These are phyloP conservation scores for Sherardia arvensis DNA, from an alignment of 257 asterid species.

Conservation along the genomic window DNA sequence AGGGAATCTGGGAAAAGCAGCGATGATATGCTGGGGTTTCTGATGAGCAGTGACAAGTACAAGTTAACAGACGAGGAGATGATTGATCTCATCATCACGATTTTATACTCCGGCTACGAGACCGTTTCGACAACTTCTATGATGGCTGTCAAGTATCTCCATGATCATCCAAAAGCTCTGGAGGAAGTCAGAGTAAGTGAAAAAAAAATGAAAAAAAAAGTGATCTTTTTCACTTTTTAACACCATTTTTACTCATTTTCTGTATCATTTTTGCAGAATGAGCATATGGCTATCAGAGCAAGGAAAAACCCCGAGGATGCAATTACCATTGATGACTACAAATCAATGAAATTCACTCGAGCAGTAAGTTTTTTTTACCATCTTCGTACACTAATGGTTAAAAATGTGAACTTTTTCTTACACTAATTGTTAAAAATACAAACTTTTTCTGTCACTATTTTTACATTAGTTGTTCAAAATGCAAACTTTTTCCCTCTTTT, in stretches of 20 bases:
- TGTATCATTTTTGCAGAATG: conserved; percentile 17
- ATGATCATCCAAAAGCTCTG: conserved; percentile 62
- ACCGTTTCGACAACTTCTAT: conserved; percentile 75
- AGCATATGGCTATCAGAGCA: conserved; percentile 74
- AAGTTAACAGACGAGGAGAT: conserved; percentile 55
- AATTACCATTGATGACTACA: conserved; percentile 71
- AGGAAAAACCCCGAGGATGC: conserved; percentile 76
- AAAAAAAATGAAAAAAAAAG: too few relatives aligned
- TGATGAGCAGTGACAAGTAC: conserved; percentile 32
- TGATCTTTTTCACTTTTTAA: not conserved
- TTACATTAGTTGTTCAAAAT: not conserved
- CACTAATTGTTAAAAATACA: not conserved
- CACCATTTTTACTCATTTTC: not conserved
- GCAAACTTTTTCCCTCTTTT: too few relatives aligned
- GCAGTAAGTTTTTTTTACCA: conserved; percentile 23
- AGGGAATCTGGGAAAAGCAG: conserved; percentile 28
- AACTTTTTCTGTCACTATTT: too few relatives aligned
- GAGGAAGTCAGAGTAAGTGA: conserved; percentile 55
- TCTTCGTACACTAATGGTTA: too few relatives aligned
- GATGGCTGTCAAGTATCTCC: conserved; percentile 90
- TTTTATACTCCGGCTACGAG: conserved; percentile 80
- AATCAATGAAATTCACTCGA: conserved; percentile 86
- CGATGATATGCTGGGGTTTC: conserved; percentile 47
- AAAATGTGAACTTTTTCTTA: too few relatives aligned
- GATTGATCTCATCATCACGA: conserved; percentile 66